phyloP scores from a whole-genome alignment of 2,329 filamentous ascomycete species.

The Fusarium pininemorale region DNA sequence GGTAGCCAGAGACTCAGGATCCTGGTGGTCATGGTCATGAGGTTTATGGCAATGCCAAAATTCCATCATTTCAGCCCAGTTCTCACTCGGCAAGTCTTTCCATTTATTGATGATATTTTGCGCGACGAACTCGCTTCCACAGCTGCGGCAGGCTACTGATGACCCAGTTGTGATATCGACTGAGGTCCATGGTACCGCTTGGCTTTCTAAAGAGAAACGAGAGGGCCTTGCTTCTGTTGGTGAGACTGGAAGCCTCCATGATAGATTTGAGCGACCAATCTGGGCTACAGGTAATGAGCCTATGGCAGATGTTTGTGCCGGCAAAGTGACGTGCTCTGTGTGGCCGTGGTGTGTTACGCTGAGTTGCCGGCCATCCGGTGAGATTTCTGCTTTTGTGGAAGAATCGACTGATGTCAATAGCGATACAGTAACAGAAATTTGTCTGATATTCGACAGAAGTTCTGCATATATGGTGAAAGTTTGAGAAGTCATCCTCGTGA shows the following conservation, averaged over 20 bases:
- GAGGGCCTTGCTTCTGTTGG: constrained; percentile 33
- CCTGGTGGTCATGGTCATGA: constrained; percentile 60
- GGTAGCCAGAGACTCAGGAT: constrained; percentile 60
- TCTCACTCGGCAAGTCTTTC: constrained; percentile 95
- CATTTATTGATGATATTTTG: constrained; percentile 63
- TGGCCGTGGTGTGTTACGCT: constrained; percentile 58
- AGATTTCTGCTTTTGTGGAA: constrained; percentile 56
- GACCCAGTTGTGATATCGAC: constrained; percentile 54
- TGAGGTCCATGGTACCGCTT: constrained; percentile 66
- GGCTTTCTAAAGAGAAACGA: constrained; percentile 48
- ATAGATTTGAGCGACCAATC: constrained; percentile 48
- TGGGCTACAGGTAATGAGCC: constrained; percentile 51
- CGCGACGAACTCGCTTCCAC: constrained; percentile 51
- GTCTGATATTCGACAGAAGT: constrained; percentile 70
- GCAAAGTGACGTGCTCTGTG: constrained; percentile 52
- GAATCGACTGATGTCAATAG: constrained; percentile 55
- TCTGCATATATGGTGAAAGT: constrained; percentile 67
- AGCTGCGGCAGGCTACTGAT: constrained; percentile 55
- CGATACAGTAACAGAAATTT: constrained; percentile 67
- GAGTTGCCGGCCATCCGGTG: constrained; percentile 56
- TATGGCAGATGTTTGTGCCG: constrained; percentile 50
- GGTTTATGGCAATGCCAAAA: constrained; percentile 99
- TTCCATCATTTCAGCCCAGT: constrained; percentile 99
- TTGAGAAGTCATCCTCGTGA: constrained; percentile 25
- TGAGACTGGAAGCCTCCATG: constrained; percentile 63